Base-by-base conservation (phyloP, 202 grass and related monocot species). In the Eragrostis tef region DNA sequence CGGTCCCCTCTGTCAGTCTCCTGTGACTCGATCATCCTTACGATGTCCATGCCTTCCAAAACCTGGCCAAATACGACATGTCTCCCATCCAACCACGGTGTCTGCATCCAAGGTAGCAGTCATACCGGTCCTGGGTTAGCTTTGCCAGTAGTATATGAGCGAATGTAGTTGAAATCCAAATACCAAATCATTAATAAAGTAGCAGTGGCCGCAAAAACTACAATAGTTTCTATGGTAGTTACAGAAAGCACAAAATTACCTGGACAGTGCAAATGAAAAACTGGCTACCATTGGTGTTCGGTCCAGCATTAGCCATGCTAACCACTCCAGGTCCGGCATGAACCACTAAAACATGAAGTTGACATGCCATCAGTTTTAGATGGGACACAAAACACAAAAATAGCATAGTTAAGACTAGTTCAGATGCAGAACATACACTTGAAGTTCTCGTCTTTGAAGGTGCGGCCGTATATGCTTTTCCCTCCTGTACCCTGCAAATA, bases 1-100 rank as follows among this genome's bases (percentile, higher is more conserved):
- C 93, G 90, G 86, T 97, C 93, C 9, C 93, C 93, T 81, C 93
- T 90, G 86, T 97, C 93, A 15, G 93, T 93, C 86, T 97, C 90
- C 51, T 88, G 84, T 0, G 86, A 90, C 81, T 96, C 93, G 0
- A 96, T 87, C 73, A 71, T 17, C 73, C 13, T 85, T 11, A 93
- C 83, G 0, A 92, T 72, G 57, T 96, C 93, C 86, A 96, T 52
- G 74, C 93, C 93, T 91, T 97, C 93, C 5, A 97, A 67, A 60
- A 97, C 84, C 84, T 97, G 93, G 57, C 90, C 93, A 67, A 97
- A 93, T 31, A 97, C 90, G 3, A 93, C 93, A 0, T 93, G 93
- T 52, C 88, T 93, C 53, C 87, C 88, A 7, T 97, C 90, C 78
- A 97, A 85, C 93, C 93, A 97, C 11, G 84, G 79, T 27, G 93